Conservation (phyloP, 805 yeast genomes). For the Suhomyces sp. region DNA sequence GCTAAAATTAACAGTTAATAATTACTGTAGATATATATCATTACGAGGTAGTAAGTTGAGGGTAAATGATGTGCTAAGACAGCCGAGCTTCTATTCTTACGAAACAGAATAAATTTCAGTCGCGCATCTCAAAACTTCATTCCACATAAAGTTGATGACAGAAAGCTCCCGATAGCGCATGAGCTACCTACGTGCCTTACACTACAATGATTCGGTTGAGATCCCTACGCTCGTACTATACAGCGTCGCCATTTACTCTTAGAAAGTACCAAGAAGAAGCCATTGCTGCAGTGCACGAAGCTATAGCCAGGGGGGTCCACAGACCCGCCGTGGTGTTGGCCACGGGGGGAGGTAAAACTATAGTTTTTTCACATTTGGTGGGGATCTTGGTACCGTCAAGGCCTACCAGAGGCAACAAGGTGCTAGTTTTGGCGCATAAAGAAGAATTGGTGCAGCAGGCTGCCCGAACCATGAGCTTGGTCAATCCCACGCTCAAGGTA, state of each 20-base stretch:
- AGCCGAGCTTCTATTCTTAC: too few species aligned
- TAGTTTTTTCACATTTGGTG: conserved; percentile 62
- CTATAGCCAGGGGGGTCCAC: conserved; percentile 43
- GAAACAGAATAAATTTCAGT: too few species aligned
- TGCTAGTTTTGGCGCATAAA: conserved; percentile 74
- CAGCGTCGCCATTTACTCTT: conserved; percentile 7
- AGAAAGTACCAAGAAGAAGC: conserved; percentile 70
- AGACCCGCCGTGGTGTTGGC: conserved; percentile 83
- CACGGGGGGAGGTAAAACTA: conserved; percentile 95
- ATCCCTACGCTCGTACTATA: neutral
- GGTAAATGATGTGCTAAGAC: too few species aligned
- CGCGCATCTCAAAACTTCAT: too few species aligned
- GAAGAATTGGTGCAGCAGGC: conserved; percentile 79
- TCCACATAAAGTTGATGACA: neutral
- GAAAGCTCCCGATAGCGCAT: too few species aligned
- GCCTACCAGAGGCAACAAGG: conserved; percentile 30
- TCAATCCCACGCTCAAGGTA: conserved; percentile 51
- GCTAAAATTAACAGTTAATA: too few species aligned
- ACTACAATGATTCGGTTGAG: neutral
- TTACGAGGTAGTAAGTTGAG: too few species aligned
- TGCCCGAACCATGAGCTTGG: conserved; percentile 40
- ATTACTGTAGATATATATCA: too few species aligned
- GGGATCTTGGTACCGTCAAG: conserved; percentile 35
- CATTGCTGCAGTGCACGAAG: conserved; percentile 49
- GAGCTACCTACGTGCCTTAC: too few species aligned